These are phyloP conservation scores for Dioscorea dumetorum DNA, from an alignment of 106 monocot genomes.

Conservation along the genomic window DNA sequence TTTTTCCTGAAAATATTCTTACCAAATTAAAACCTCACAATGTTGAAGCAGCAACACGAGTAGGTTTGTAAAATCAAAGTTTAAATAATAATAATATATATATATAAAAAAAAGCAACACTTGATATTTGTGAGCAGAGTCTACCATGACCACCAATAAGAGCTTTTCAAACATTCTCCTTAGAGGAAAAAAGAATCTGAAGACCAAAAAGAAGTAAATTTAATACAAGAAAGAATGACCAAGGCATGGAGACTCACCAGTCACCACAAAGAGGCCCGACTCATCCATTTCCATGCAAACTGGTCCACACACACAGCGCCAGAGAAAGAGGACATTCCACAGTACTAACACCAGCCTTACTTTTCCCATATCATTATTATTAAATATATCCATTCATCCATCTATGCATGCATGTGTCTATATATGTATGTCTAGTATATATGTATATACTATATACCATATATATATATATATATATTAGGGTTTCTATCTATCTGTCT, in stretches of 20 bases:
- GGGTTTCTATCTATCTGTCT: constrained; percentile 1
- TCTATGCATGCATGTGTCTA: background rate
- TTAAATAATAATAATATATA: too few relatives aligned
- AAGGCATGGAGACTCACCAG: background rate
- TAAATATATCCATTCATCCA: background rate
- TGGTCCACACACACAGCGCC: background rate
- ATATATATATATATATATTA: constrained; percentile 4
- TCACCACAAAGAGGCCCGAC: background rate
- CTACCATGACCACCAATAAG: too few relatives aligned
- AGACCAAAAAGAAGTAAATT: too few relatives aligned
- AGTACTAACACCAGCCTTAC: constrained; percentile 7
- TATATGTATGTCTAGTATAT: background rate
- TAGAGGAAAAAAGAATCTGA: too few relatives aligned
- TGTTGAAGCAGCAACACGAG: too few relatives aligned
- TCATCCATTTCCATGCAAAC: background rate
- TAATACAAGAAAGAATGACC: too few relatives aligned
- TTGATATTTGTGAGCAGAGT: too few relatives aligned
- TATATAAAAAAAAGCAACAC: too few relatives aligned
- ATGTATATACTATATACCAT: background rate
- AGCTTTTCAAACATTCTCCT: too few relatives aligned
- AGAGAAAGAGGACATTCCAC: background rate
- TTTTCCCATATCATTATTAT: background rate
- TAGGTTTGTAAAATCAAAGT: too few relatives aligned
- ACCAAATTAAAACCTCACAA: too few relatives aligned
- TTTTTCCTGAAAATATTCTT: too few relatives aligned